Percentiles rank a stretch among this genome's conserved stretches.
phyloP scores from a whole-genome alignment of 805 yeast species.

The Pichia deserticola region DNA sequence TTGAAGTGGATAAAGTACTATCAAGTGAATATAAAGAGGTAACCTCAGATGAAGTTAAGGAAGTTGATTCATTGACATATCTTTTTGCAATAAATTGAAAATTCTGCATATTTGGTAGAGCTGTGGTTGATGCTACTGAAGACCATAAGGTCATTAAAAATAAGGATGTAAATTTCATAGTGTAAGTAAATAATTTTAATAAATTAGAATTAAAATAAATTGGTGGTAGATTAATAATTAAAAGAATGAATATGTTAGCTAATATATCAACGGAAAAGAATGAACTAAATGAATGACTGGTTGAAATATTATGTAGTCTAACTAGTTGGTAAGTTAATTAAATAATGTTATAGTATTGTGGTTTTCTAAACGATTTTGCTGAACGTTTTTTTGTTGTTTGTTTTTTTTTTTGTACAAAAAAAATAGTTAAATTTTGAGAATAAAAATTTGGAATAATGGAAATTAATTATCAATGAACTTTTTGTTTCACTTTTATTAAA shows the following conservation, averaged over 20 bases:
- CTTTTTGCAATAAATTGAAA: conserved; percentile 18
- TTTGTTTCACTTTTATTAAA: too few relatives aligned
- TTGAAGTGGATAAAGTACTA: background rate
- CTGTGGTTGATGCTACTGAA: conserved; percentile 15
- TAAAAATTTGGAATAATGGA: too few relatives aligned
- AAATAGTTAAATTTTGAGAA: too few relatives aligned
- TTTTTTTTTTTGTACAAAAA: too few relatives aligned
- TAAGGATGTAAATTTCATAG: conserved; percentile 14
- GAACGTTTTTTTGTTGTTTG: too few relatives aligned
- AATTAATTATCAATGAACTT: too few relatives aligned
- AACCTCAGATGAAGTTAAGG: background rate
- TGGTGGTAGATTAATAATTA: background rate
- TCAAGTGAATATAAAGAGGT: background rate
- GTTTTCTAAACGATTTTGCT: too few relatives aligned
- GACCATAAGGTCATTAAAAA: conserved; percentile 10
- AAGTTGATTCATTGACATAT: conserved; percentile 19
- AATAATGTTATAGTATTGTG: too few relatives aligned
- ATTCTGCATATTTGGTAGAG: background rate
- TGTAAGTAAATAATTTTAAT: background rate
- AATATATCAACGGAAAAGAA: conserved; percentile 1
- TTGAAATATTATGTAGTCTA: background rate
- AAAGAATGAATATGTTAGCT: conserved; percentile 2
- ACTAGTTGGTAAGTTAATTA: conserved; percentile 1
- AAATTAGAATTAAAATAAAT: background rate
- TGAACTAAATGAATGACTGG: conserved; percentile 7